Percentiles rank a stretch among this genome's conserved stretches.
phyloP scores from a whole-genome alignment of 352 stramenopile species.

The Pythium vanterpoolii region DNA sequence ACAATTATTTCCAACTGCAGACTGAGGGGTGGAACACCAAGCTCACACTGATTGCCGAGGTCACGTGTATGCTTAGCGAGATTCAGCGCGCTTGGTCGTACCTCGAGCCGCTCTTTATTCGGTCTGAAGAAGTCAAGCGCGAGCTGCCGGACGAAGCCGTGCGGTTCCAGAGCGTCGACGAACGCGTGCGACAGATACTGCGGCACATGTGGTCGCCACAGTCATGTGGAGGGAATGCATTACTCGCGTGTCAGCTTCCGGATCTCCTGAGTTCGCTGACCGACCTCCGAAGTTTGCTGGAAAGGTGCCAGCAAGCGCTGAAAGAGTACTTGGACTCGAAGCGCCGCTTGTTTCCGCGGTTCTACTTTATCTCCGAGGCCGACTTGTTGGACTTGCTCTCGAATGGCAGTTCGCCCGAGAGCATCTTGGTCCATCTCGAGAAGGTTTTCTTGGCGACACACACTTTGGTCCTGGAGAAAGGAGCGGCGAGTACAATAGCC shows the following conservation, averaged over 20 bases:
- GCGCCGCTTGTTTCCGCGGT: constrained; percentile 89
- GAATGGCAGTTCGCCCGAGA: constrained; percentile 86
- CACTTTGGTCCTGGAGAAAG: constrained; percentile 63
- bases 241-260: constrained; percentile 79
- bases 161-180: constrained; percentile 88
- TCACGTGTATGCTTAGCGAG: constrained; percentile 83
- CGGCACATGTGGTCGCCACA: constrained; percentile 69
- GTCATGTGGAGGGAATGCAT: constrained; percentile 59
- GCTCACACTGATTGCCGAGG: constrained; percentile 79
- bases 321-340: constrained; percentile 95
- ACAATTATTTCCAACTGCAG: constrained; percentile 68
- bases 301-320: constrained; percentile 92
- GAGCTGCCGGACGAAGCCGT: constrained; percentile 90
- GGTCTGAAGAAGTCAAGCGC: constrained; percentile 93
- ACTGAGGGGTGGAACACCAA: constrained; percentile 53
- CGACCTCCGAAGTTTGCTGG: constrained; percentile 73
- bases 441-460: constrained; percentile 83
- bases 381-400: constrained; percentile 94
- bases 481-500: constrained; percentile 21
- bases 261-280: constrained; percentile 73
- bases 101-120: constrained; percentile 93
- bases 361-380: constrained; percentile 95
- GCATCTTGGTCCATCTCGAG: constrained; percentile 89
- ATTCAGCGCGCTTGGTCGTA: constrained; percentile 96
- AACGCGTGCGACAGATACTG: constrained; percentile 65